Base-by-base conservation (phyloP, 768 basidiomycete species). In the Mycena epipterygia region DNA sequence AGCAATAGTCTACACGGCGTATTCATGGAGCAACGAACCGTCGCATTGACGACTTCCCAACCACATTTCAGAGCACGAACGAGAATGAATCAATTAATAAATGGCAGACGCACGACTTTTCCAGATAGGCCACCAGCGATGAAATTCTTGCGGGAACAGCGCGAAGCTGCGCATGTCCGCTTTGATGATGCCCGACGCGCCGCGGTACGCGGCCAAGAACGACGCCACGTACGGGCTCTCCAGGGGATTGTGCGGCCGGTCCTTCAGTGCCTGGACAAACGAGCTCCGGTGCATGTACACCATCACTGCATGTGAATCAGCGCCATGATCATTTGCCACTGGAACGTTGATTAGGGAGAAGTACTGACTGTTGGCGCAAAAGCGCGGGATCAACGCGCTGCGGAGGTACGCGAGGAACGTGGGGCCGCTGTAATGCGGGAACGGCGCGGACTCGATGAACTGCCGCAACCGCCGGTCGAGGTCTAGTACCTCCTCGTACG, bases 161-260 rank as follows among this genome's bases (percentile, higher is more conserved):
- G 84, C 80, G 44, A 79, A 82, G 48, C 84, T 66, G 79, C 48
- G 42, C 29, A 41, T 6, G 30, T 70, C 68, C 5, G 53, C 33
- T 8, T 42, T 51, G 23, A 70, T 59, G 27, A 71, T 53, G 11
- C 17, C 23, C 1, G 84, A 85, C 7, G 86, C 86, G 64, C 84
- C 83, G 48, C 84, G 81, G 72, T 85, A 86, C 11, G 86, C 82
- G 5, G 86, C 85, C 29, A 87, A 79, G 74, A 86, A 85, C 12
- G 86, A 87, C 7, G 87, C 84, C 0, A 86, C 86, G 37, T 84
- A 87, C 2, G 83, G 81, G 67, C 84, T 84, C n/a, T 81, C 78
- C 9, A 87, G 80, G 16, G 86, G 86, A 61, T 86, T 84, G 19
- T 77, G 76, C 27, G 86, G 86, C 39, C 79, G 75, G 37, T 86